Conservation (phyloP, 1,284 basidiomycete species). For the Irpex rosettiformis region DNA sequence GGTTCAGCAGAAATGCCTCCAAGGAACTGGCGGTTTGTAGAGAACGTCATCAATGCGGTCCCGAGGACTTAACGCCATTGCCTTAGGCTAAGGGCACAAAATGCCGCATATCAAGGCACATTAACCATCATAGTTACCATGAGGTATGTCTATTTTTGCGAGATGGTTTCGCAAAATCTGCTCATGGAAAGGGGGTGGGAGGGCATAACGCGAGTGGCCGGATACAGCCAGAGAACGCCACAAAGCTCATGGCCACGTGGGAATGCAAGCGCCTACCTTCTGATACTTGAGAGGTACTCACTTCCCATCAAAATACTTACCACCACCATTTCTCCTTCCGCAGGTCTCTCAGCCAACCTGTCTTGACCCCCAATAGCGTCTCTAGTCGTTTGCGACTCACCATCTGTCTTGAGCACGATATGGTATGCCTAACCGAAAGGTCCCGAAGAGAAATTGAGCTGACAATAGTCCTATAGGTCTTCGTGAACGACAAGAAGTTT, state of each 20-base stretch:
- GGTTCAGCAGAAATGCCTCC: too few species aligned
- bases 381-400: not conserved
- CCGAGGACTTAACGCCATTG: too few species aligned
- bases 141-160: not conserved
- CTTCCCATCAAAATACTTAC: not conserved
- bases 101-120: too few species aligned
- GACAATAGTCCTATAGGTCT: conserved; percentile 5
- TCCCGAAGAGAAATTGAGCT: not conserved
- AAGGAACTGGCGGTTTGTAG: too few species aligned
- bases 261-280: not conserved
- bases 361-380: not conserved
- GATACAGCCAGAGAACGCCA: not conserved
- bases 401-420: not conserved
- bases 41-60: too few species aligned
- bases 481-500: conserved; percentile 18
- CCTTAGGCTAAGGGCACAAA: too few species aligned
- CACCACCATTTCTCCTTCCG: not conserved
- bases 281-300: not conserved
- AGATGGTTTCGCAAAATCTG: not conserved
- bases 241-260: not conserved
- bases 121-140: too few species aligned
- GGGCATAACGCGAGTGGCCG: not conserved
- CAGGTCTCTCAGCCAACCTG: not conserved
- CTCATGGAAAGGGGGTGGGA: not conserved
- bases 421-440: not conserved